Evolutionary conservation across 176 grass and related monocot genomes (phyloP), one percentile per base, ranked within the genome.

Genomic region (Luzula sylvatica): DNA sequence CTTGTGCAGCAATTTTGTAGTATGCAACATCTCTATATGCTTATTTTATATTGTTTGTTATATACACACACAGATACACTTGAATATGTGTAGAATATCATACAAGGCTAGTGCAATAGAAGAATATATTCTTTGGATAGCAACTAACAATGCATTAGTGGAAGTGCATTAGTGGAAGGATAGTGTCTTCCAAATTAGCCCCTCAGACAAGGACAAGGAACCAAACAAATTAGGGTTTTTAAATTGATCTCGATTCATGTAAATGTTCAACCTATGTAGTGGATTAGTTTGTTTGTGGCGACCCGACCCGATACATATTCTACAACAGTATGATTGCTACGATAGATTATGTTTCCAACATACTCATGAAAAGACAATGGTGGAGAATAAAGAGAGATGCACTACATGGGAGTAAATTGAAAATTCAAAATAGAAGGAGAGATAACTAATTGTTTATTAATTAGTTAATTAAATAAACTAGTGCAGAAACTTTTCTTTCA

Each of bases 121-220:
- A 35, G 5, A 35, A 4, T 35, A 35, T 35, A 35, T 4, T 35
- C 9, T 35, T 4, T 35, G 9, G 30, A 35, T 35, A 7, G 9
- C 30, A 35, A 35, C 30, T 35, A 35, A 35, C 29, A 32, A 32
- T 4, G 29, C 17, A 52, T 56, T 32, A 70, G 67, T 70, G 67
- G 67, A 58, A 39, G 47, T 47, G 24, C 17, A 52, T 56, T 32
- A 70, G 67, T 70, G 67, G 67, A 58, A 39, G 47, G 23, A 47
- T 59, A 40, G 67, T 70, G 67, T 8, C 46, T 38, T 56, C 25
- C 53, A 30, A 39, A 56, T 68, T 59, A 58, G 65, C 24, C 53
- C 20, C 19, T 70, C 56, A 52, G 67, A 70, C 53, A 59, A 19
- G 24, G 67, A 70, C 67, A 50, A 70, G 67, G 25, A 70, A 70